phyloP scores from a whole-genome alignment of 495 filamentous ascomycete species.

The Ramalina peruviana region DNA sequence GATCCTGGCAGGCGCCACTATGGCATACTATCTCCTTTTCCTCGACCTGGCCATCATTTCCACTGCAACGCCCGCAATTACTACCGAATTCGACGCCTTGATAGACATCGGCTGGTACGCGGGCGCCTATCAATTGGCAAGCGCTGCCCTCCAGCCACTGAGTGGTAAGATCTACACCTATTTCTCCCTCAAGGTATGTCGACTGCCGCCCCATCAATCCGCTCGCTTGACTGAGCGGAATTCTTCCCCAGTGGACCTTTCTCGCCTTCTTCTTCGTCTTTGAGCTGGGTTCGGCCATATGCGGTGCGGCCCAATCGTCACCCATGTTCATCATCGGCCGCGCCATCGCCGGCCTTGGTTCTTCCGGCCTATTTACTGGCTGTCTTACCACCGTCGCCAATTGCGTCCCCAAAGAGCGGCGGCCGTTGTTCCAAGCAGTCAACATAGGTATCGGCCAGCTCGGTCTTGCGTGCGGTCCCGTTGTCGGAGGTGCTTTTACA shows the following conservation, averaged over 20 bases:
- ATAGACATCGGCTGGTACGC: constrained; percentile 35
- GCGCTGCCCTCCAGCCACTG: constrained; percentile 32
- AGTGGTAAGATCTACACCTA: constrained; percentile 33
- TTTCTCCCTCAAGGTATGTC: constrained; percentile 29
- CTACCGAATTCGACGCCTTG: constrained; percentile 27
- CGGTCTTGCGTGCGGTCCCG: constrained; percentile 32
- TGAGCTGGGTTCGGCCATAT: constrained; percentile 30
- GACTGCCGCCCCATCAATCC: neutral
- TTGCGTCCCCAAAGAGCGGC: constrained; percentile 30
- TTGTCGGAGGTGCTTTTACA: constrained; percentile 48
- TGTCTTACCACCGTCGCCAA: constrained; percentile 35
- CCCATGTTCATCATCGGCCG: constrained; percentile 32
- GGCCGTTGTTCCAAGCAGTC: constrained; percentile 19
- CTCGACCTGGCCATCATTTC: constrained; percentile 37
- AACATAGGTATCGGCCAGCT: constrained; percentile 25
- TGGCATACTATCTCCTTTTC: constrained; percentile 34
- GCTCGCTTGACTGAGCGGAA: neutral
- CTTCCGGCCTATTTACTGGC: constrained; percentile 37
- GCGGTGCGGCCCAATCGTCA: constrained; percentile 27
- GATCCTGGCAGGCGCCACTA: constrained; percentile 13
- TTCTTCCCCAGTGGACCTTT: constrained; percentile 20
- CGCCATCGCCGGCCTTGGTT: constrained; percentile 29
- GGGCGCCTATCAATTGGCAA: constrained; percentile 30
- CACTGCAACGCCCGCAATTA: constrained; percentile 27
- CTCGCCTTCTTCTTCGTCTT: constrained; percentile 28